Percentiles rank a stretch among this genome's conserved stretches.
These are phyloP conservation scores for Nemania sp. DNA, from an alignment of 2,329 filamentous ascomycete genomes.

Conservation along the genomic window DNA sequence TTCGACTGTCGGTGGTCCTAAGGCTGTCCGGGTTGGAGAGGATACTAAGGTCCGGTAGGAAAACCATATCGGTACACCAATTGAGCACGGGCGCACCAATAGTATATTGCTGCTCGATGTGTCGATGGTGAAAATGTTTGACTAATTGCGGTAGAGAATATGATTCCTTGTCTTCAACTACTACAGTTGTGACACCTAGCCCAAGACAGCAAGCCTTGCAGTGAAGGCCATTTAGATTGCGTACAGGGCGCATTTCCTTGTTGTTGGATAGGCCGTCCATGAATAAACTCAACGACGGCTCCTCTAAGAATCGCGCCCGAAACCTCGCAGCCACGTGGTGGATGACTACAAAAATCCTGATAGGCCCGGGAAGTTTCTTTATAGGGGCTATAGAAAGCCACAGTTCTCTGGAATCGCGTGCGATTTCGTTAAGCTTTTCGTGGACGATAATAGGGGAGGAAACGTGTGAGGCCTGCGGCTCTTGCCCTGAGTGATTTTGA, in stretches of 20 bases:
- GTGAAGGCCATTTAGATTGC: conserved; percentile 64
- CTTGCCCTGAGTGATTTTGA: conserved; percentile 41
- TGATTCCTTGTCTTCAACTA: conserved; percentile 54
- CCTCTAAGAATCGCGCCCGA: conserved; percentile 66
- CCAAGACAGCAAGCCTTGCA: conserved; percentile 66
- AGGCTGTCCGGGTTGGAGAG: conserved; percentile 49
- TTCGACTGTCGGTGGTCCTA: conserved; percentile 51
- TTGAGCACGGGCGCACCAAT: conserved; percentile 50
- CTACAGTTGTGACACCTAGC: conserved; percentile 47
- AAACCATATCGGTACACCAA: conserved; percentile 63
- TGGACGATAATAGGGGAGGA: conserved; percentile 57
- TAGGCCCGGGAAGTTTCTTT: conserved; percentile 69
- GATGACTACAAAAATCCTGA: conserved; percentile 73
- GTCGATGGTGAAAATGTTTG: conserved; percentile 65
- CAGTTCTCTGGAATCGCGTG: conserved; percentile 67
- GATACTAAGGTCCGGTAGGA: conserved; percentile 53
- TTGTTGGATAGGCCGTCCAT: conserved; percentile 68
- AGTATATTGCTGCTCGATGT: conserved; percentile 51
- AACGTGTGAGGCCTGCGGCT: conserved; percentile 44
- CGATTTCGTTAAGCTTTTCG: conserved; percentile 64
- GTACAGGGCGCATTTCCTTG: conserved; percentile 67
- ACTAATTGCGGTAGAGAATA: conserved; percentile 71
- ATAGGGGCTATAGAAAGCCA: conserved; percentile 72
- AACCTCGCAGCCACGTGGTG: conserved; percentile 72
- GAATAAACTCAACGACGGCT: conserved; percentile 69